Conservation (phyloP, 1,284 basidiomycete genomes). For the Termitomyces sp. region DNA sequence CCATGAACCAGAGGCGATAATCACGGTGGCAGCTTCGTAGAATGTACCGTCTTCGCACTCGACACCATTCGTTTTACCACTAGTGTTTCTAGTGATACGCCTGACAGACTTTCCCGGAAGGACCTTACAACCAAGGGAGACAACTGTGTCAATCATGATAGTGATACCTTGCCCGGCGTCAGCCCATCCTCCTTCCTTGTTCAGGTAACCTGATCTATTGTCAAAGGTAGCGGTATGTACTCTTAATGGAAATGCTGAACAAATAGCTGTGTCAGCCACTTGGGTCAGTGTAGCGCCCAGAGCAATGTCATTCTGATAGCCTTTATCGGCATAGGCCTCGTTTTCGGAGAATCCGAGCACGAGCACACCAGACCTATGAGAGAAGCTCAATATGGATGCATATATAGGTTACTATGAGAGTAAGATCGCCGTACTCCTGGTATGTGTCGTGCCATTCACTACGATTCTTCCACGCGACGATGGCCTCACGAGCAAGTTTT, state of each 20-base stretch:
- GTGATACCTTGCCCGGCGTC: conserved; percentile 67
- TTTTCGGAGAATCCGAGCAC: conserved; percentile 36
- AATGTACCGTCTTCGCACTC: conserved; percentile 54
- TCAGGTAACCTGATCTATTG: conserved; percentile 54
- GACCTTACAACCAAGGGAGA: conserved; percentile 56
- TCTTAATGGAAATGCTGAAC: conserved; percentile 38
- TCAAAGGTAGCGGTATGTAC: conserved; percentile 32
- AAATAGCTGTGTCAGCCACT: conserved; percentile 35
- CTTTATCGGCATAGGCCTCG: conserved; percentile 38
- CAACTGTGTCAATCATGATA: conserved; percentile 54
- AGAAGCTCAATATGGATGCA: background rate
- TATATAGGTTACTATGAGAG: background rate
- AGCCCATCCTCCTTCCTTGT: conserved; percentile 83
- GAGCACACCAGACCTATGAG: conserved; percentile 55
- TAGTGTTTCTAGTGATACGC: conserved; percentile 35
- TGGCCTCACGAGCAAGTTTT: conserved; percentile 66
- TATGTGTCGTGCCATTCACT: conserved; percentile 71
- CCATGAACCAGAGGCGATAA: conserved; percentile 80
- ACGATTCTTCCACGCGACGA: conserved; percentile 62
- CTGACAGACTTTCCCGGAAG: conserved; percentile 51
- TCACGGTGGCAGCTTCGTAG: conserved; percentile 50
- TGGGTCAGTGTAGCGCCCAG: conserved; percentile 44
- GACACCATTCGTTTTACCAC: conserved; percentile 55
- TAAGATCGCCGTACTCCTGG: conserved; percentile 59
- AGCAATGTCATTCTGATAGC: conserved; percentile 54